These are phyloP conservation scores for Ogataea saltuana DNA, from an alignment of 805 yeast genomes.

Conservation along the genomic window DNA sequence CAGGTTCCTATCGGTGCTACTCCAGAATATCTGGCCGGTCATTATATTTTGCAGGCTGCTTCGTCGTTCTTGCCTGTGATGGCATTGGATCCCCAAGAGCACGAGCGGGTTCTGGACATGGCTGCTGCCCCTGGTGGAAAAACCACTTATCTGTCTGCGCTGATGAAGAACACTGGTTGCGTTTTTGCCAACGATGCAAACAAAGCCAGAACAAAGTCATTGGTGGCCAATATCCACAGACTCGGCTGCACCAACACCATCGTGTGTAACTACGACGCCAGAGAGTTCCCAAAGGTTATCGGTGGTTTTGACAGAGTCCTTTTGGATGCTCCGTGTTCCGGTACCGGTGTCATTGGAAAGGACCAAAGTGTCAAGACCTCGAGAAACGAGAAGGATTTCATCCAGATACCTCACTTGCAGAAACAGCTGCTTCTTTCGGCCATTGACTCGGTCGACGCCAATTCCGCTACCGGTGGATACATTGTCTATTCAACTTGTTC, in stretches of 20 bases:
- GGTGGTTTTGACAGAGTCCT: slow-evolving; percentile 97
- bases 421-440: slow-evolving; percentile 92
- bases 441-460: slow-evolving; percentile 94
- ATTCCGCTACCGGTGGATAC: slow-evolving; percentile 87
- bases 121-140: slow-evolving; percentile 99
- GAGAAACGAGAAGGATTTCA: slow-evolving; percentile 94
- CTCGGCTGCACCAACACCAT: slow-evolving; percentile 95
- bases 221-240: slow-evolving; percentile 96
- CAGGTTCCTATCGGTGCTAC: slow-evolving; percentile 99
- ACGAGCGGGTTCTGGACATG: slow-evolving; percentile 95
- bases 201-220: slow-evolving; percentile 92
- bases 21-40: slow-evolving; percentile 97
- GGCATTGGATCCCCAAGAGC: slow-evolving; percentile 97
- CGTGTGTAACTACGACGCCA: slow-evolving; percentile 96
- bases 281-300: slow-evolving; percentile 96
- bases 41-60: slow-evolving; percentile 97
- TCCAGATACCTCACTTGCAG: slow-evolving; percentile 94
- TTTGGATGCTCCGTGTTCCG: slow-evolving; percentile 98
- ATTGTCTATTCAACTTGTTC: slow-evolving; percentile 98
- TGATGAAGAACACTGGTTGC: slow-evolving; percentile 98
- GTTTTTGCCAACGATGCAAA: slow-evolving; percentile 97
- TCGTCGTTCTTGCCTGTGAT: slow-evolving; percentile 96
- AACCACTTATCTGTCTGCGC: slow-evolving; percentile 89
- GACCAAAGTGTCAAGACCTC: slow-evolving; percentile 92
- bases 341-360: slow-evolving; percentile 98